Base-by-base conservation (phyloP, 1,284 basidiomycete species). In the Peniophora sp. region DNA sequence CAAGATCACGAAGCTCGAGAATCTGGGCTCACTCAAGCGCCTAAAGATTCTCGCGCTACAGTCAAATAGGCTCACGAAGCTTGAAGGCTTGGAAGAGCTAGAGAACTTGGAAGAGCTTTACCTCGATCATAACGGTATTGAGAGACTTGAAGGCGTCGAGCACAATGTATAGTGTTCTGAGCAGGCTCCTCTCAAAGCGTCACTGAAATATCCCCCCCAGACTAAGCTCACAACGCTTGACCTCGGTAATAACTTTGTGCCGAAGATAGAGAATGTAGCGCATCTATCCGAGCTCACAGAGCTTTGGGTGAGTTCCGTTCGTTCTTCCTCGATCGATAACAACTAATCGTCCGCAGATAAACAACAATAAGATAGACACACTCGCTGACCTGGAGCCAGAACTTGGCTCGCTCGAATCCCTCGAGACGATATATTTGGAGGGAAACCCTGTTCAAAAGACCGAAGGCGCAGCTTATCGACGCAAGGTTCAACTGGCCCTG, bases 351-450 rank as follows among this genome's bases (percentile, higher is more conserved):
- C 36, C 27, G 1, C 62, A 96, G 93, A 83, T 95, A 54, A 97
- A 88, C 63, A 80, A 90, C 59, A 98, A 98, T 69, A 74, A 85
- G 62, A 88, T 98, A 48, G 68, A 79, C 2, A 77, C 82, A 52
- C 68, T 97, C 6, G 75, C 70, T 12, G 73, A 78, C 2, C 68
- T 98, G 18, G 88, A 91, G 51, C 64, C 72, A 1, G 79, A 97
- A 63, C 78, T 97, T n/a, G 75, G 78, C 27, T 69, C 76, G n/a
- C 73, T 89, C 36, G 51, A 69, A 2, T 74, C 80, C 2, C 75
- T 99, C 12, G 79, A 88, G 62, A 99, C 97, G 1, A 76, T 99
- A 8, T 99, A 99, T 66, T 78, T 99, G 27, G 96, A 99, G 68
- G 86, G 83, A 6, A 99, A 99, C 64, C 97, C 97, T 1, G 88